These are phyloP conservation scores for Debaryomyces psychrophilus DNA, from an alignment of 1,139 yeast genomes.

Conservation along the genomic window DNA sequence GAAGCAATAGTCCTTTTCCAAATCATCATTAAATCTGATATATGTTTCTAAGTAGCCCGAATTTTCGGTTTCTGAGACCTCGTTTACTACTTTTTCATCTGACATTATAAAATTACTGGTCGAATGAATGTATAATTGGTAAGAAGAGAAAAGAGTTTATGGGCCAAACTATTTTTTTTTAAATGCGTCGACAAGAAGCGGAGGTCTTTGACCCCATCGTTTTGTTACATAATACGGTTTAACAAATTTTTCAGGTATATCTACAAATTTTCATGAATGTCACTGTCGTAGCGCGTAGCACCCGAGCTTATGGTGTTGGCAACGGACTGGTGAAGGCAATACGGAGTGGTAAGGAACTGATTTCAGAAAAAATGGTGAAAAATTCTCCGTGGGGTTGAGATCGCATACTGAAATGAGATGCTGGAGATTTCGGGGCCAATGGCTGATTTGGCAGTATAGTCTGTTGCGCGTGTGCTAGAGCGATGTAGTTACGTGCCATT, in stretches of 20 bases:
- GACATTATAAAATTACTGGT: conserved; percentile 4
- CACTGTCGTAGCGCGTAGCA: neutral
- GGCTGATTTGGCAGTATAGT: neutral
- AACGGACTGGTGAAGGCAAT: too few relatives aligned
- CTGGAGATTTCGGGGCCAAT: neutral
- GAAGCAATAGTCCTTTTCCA: conserved; percentile 89
- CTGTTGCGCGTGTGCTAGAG: neutral
- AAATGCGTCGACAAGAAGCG: conserved; percentile 8
- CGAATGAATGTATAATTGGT: neutral
- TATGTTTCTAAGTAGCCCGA: conserved; percentile 61
- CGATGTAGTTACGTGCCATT: neutral
- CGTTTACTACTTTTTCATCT: conserved; percentile 14
- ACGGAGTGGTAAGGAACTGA: too few relatives aligned
- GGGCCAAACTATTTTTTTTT: conserved; percentile 6
- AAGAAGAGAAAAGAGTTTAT: conserved; percentile 1
- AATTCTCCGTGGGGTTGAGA: neutral
- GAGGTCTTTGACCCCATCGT: conserved; percentile 7
- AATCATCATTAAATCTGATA: conserved; percentile 81
- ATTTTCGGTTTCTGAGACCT: conserved; percentile 21
- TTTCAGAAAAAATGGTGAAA: neutral
- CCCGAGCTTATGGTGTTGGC: too few relatives aligned
- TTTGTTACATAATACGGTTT: conserved; percentile 2
- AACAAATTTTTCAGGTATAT: neutral
- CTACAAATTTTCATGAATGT: neutral
- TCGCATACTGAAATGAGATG: neutral